Evolutionary conservation across 306 rosid genomes (phyloP).

Genomic region (Quercus mongolica): DNA sequence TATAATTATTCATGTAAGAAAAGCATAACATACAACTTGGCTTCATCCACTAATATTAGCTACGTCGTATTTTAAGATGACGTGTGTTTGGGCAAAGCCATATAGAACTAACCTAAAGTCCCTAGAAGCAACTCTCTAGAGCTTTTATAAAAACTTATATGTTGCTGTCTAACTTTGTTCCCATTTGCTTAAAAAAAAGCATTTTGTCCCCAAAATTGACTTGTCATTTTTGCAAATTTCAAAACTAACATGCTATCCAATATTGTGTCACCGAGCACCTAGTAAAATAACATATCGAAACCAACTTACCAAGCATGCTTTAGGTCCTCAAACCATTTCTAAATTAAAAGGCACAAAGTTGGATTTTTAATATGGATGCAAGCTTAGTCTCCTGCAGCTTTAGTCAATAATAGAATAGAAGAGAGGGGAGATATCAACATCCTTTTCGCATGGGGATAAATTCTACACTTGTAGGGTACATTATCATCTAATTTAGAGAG

Average conservation of each 20-base stretch:
- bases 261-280: neutral
- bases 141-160: neutral
- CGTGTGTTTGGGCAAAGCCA: slow-evolving; percentile 12
- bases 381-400: too few relatives aligned
- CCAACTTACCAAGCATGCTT: neutral
- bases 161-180: too few relatives aligned
- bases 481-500: too few relatives aligned
- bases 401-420: too few relatives aligned
- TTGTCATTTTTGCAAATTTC: neutral
- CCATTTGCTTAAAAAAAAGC: neutral
- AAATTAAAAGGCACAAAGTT: too few relatives aligned
- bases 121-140: neutral
- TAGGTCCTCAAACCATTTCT: too few relatives aligned
- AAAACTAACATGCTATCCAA: neutral
- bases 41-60: slow-evolving; percentile 30
- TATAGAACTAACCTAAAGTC: neutral
- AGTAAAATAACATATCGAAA: neutral
- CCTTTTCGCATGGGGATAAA: too few relatives aligned
- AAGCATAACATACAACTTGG: slow-evolving; percentile 22
- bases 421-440: too few relatives aligned
- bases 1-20: neutral
- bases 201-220: neutral
- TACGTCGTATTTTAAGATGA: slow-evolving; percentile 3
- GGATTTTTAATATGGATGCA: too few relatives aligned
- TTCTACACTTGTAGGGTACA: too few relatives aligned